Percentiles rank a stretch among this genome's conserved stretches.
phyloP scores from a whole-genome alignment of 192 early-diverging fungal genomes.

The Coemansia aciculifera region DNA sequence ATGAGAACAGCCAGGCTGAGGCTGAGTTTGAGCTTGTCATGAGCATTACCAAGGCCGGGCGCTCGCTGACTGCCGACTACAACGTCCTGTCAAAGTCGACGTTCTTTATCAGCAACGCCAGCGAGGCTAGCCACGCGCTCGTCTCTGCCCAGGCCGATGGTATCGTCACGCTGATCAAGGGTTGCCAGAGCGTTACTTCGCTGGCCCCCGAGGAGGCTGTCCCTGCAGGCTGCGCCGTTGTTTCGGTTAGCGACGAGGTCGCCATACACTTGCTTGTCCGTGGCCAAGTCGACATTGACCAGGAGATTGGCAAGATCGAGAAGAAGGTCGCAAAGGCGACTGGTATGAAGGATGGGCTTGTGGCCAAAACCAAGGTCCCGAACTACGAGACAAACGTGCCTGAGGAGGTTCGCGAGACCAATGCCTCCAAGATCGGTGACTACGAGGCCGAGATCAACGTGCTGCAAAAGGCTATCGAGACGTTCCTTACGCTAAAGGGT shows the following conservation, averaged over 20 bases:
- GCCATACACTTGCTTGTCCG: conserved; percentile 77
- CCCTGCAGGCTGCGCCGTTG: conserved; percentile 80
- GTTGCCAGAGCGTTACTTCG: conserved; percentile 66
- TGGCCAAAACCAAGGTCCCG: conserved; percentile 64
- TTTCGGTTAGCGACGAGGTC: conserved; percentile 68
- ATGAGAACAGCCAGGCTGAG: conserved; percentile 69
- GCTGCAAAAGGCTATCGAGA: conserved; percentile 64
- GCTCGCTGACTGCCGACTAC: conserved; percentile 79
- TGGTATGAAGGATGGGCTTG: conserved; percentile 61
- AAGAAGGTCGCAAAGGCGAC: conserved; percentile 68
- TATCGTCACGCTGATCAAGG: conserved; percentile 74
- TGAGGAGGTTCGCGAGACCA: conserved; percentile 68
- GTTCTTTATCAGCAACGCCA: conserved; percentile 65
- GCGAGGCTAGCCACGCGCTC: conserved; percentile 44
- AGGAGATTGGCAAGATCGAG: conserved; percentile 79
- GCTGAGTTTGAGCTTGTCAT: conserved; percentile 78
- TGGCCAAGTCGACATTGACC: conserved; percentile 77
- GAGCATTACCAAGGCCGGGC: conserved; percentile 71
- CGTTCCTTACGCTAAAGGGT: conserved; percentile 67
- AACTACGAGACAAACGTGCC: conserved; percentile 75
- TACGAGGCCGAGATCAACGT: conserved; percentile 78
- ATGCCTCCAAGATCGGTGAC: conserved; percentile 69
- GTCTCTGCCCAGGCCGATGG: conserved; percentile 61
- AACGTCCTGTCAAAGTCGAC: conserved; percentile 57
- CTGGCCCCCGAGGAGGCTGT: conserved; percentile 55